Evolutionary conservation across 2,329 filamentous ascomycete species (phyloP).

Genomic region (Falciphora oryzae): DNA sequence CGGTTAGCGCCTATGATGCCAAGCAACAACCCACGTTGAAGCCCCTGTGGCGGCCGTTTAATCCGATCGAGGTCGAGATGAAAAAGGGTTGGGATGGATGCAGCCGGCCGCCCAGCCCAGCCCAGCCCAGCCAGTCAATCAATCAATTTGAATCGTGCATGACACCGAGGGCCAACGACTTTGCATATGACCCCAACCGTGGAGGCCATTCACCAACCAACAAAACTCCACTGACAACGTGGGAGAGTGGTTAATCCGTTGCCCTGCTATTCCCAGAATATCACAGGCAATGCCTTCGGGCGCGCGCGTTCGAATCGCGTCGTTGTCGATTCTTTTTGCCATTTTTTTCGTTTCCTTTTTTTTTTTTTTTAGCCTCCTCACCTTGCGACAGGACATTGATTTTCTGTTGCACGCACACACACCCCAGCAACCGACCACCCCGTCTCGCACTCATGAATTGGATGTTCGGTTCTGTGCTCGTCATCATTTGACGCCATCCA

Average conservation of each 20-base stretch:
- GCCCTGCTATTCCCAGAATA: conserved; percentile 1
- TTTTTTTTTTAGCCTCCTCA: neutral
- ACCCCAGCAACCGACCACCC: no score
- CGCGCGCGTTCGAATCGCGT: conserved; percentile 1
- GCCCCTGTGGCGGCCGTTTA: neutral
- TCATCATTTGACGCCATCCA: no score
- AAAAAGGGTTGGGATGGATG: neutral
- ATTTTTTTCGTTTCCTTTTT: neutral
- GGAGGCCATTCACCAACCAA: neutral
- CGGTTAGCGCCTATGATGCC: neutral
- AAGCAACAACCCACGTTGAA: neutral
- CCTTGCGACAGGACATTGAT: no score
- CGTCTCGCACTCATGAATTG: no score
- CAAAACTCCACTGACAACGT: neutral
- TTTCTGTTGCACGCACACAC: no score
- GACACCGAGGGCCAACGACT: neutral
- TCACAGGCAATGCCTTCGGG: neutral
- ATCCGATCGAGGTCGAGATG: neutral
- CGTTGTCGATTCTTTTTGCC: neutral
- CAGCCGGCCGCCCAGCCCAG: no score
- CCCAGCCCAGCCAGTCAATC: no score
- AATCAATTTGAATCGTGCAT: no score
- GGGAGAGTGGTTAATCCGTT: conserved; percentile 1
- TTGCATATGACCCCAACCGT: neutral
- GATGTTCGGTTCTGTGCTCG: no score